Evolutionary conservation across 2,329 filamentous ascomycete genomes (phyloP).

Genomic region (Aschersonia sp.): DNA sequence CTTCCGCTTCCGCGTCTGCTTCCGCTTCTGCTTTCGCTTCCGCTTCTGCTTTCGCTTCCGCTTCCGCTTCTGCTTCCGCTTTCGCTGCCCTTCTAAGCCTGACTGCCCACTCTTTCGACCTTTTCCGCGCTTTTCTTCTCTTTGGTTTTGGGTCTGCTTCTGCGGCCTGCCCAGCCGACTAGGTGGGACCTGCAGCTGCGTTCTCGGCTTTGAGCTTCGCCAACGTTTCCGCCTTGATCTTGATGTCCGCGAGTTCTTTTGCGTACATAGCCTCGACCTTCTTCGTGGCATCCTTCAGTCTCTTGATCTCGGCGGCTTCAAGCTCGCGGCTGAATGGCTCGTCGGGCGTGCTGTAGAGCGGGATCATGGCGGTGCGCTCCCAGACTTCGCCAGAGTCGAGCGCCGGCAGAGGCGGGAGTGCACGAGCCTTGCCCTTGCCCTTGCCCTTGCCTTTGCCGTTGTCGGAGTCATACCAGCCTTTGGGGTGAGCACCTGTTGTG

Average conservation of each 20-base stretch:
- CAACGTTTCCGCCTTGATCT: conserved; percentile 48
- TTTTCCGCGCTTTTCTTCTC: too few species aligned
- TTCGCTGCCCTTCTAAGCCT: too few species aligned
- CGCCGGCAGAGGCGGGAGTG: conserved; percentile 21
- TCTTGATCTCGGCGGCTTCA: conserved; percentile 47
- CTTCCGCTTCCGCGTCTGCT: too few species aligned
- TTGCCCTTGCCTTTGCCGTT: conserved; percentile 34
- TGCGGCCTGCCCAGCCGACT: conserved; percentile 4
- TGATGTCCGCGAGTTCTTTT: conserved; percentile 44
- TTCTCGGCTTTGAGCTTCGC: conserved; percentile 45
- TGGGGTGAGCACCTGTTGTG: conserved; percentile 53
- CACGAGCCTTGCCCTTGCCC: conserved; percentile 28
- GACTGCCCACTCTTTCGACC: too few species aligned
- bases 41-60: too few species aligned
- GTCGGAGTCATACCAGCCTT: conserved; percentile 25
- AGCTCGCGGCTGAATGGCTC: conserved; percentile 63
- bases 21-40: too few species aligned
- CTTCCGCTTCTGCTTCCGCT: too few species aligned
- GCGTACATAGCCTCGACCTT: conserved; percentile 47
- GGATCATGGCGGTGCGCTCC: conserved; percentile 62
- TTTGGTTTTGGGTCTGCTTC: too few species aligned
- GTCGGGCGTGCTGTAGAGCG: conserved; percentile 47
- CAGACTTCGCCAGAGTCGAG: conserved; percentile 35
- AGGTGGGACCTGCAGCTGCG: conserved; percentile 27
- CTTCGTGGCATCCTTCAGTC: conserved; percentile 46